Evolutionary conservation across 371 early-diverging fungal genomes (phyloP), one percentile per base, ranked within the genome.

Genomic region (Mortierella sp.): DNA sequence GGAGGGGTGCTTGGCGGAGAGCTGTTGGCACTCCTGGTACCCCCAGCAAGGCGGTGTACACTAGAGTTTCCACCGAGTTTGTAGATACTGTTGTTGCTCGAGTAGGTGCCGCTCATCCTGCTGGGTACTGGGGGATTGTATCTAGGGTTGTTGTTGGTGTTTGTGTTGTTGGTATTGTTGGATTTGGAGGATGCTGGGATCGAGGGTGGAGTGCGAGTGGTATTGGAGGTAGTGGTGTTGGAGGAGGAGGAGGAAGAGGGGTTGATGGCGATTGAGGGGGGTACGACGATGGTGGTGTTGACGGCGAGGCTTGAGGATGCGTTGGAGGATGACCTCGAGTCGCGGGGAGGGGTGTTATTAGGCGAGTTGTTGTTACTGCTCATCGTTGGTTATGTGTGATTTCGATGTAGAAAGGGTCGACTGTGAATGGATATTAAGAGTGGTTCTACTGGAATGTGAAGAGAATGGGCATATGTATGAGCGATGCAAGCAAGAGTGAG

Each of bases 1-100:
- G 85, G 85, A 18, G 85, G 85, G 6, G 85, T 85, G 3, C 85
- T 82, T 38, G 85, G 85, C 2, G 85, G 85, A 0, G 82, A 81
- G 65, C 35, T 85, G 7, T 77, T 54, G 24, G 85, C 85, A 54
- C 85, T 85, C 58, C 71, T 74, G 8, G 78, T 75, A 2, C 60
- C 60, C 1, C 81, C 85, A 2, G 51, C 51, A 51, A 71, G 74
- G 10, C 85, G 78, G 24, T 72, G 72, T 18, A 77, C 77, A 24
- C 41, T 76, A 0, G 48, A 70, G 70, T 60, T 55, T 35, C 44
- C 5, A 10, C 41, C 68, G 54, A 75, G 48, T 38, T 80, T 79
- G 70, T 77, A 80, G 55, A 79, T 46, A 51, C 75, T 81, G 73
- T 70, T 74, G 73, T 82, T 79, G 76, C 71, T 83, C 18, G 79